Conservation (phyloP, 2,329 filamentous ascomycete species). For the Alternaria sp. region DNA sequence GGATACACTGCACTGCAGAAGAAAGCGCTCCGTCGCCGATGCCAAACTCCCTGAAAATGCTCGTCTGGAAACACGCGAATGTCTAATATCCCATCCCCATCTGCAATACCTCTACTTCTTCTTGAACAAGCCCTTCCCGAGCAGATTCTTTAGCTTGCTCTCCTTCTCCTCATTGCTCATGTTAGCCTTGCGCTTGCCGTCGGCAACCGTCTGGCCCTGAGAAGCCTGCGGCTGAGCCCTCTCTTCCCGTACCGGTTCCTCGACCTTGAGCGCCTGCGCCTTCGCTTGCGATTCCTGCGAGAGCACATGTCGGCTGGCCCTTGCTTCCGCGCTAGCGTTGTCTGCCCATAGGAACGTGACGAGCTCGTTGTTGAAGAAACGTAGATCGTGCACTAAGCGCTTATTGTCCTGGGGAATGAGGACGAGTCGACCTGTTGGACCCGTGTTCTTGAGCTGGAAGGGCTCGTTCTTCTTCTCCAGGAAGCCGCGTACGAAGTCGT, state of each 20-base stretch:
- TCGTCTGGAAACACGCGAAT: background rate
- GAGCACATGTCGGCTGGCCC: constrained; percentile 63
- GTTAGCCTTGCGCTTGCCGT: constrained; percentile 41
- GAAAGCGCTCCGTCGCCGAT: background rate
- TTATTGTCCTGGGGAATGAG: constrained; percentile 54
- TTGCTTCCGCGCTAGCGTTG: constrained; percentile 61
- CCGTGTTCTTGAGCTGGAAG: constrained; percentile 74
- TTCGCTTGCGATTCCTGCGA: constrained; percentile 63
- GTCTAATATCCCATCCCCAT: background rate
- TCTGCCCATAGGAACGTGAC: constrained; percentile 79
- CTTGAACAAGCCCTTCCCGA: constrained; percentile 47
- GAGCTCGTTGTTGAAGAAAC: constrained; percentile 72
- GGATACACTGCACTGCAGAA: background rate
- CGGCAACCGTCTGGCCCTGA: constrained; percentile 26
- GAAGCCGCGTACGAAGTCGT: constrained; percentile 74
- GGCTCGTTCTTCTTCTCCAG: constrained; percentile 69
- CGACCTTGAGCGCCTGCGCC: constrained; percentile 71
- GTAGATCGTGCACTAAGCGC: constrained; percentile 74
- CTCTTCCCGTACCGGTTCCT: constrained; percentile 52
- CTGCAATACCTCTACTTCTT: constrained; percentile 19
- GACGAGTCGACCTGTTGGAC: constrained; percentile 57
- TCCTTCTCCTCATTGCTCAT: constrained; percentile 47
- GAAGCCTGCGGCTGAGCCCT: constrained; percentile 7
- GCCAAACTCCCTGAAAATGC: constrained; percentile 5
- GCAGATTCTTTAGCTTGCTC: constrained; percentile 48